Evolutionary conservation across 2,329 filamentous ascomycete species (phyloP), one percentile per base, ranked within the genome.

Genomic region (Sphaceloma murrayae): DNA sequence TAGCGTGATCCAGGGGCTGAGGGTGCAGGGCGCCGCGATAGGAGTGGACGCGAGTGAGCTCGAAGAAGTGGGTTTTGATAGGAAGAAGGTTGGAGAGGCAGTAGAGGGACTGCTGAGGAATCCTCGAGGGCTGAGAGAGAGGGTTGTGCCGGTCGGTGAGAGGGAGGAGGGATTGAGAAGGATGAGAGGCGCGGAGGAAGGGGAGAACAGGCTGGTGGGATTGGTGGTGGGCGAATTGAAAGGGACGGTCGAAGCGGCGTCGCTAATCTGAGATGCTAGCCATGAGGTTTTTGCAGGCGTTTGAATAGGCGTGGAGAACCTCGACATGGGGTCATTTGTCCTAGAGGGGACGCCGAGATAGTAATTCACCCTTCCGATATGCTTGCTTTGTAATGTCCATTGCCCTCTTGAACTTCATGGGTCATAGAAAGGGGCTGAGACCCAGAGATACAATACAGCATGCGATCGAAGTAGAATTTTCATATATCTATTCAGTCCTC

Each of bases 31-130:
- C 39, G 73, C 73, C n/a, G 76, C 80, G 16, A 67, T 67, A 2
- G 75, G 73, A 1, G 65, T 79, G 9, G 68, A 75, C 44, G 62
- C 69, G 4, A 64, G 63, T 10, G 80, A 86, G 17, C 79, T 95
- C 1, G 75, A 80, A 10, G 69, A 75, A 6, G 70, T 95, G 5
- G 72, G 77, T 43, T 94, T 85, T 80, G 85, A 95, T 57, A 71
- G 75, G 9, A 70, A 72, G 1, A 70, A 71, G 1, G 73, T 93
- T 34, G 73, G 82, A 51, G 88, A 94, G 58, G 86, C 91, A 54
- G 76, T 93, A 4, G 85, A 94, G 52, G 84, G 83, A 72, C 66
- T 95, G 26, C 73, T 77, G 19, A 79, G 79, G 43, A 53, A 51
- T 24, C 73, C 78, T 47, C 77, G 77, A 52, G 67, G 80, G 45